Base-by-base conservation (phyloP, 169 alveolate genomes). In the Cryptosporidium ryanae region DNA sequence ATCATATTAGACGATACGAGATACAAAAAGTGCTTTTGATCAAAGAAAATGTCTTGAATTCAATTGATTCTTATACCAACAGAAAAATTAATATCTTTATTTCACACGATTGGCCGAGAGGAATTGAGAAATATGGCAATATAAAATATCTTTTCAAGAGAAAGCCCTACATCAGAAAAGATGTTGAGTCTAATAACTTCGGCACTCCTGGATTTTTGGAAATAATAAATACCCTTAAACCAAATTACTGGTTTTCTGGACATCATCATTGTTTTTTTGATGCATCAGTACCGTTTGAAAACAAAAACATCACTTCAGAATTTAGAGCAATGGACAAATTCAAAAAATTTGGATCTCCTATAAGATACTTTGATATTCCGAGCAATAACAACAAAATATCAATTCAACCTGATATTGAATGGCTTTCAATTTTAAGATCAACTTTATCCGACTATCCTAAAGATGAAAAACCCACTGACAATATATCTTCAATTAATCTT, bases 21-120 rank as follows among this genome's bases (percentile, higher is more conserved):
- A 91, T 96, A 1, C 91, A 93, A 82, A 96, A 96, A 83, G 93
- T 96, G 70, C 43, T 83, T 17, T 34, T 82, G 65, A 89, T 94
- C 1, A 89, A 59, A 27, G 32, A 46, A 76, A 82, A 82, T 61
- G 90, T 49, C 29, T 67, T 65, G 64, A 93, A 82, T 61, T 76
- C 12, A 71, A 81, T 64, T 52, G 82, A 29, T 66, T 70, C 25
- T 1, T 4, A 2, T 44, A 67, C 43, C 25, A 3, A 18, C 1
- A 43, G 70, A 83, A 70, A 70, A 21, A 90, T 96, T 21, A 99
- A 97, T 93, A 92, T 97, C 8, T 93, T 97, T 89, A 61, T 97
- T 82, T 92, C 98, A 48, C 99, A 98, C 91, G 99, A 98, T 90
- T 98, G 99, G 99, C 99, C 99, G 34, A 82, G 70, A 32, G 95